A percentile compares a stretch with the other conserved stretches of the same genome.
phyloP scores from a whole-genome alignment of 2,329 filamentous ascomycete genomes.

The Sporothrix humicola region DNA sequence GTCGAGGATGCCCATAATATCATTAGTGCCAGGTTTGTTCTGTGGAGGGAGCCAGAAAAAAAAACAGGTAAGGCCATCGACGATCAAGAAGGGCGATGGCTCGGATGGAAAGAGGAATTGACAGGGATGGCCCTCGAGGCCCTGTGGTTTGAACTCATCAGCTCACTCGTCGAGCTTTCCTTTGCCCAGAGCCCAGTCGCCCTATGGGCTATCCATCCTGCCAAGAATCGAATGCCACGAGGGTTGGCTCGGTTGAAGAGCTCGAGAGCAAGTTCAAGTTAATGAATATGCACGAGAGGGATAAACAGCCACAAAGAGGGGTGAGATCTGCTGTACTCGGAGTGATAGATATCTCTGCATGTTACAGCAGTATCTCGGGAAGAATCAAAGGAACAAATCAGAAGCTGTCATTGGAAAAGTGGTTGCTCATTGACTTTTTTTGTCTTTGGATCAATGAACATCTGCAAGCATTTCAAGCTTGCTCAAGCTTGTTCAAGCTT shows the following conservation, averaged over 20 bases:
- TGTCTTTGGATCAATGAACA: too few relatives aligned
- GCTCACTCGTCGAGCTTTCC: background rate
- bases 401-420: background rate
- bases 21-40: background rate
- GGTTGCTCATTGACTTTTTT: too few relatives aligned
- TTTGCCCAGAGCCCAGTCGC: background rate
- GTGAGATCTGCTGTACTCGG: background rate
- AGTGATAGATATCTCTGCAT: background rate
- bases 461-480: background rate
- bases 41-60: background rate
- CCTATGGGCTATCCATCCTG: too few relatives aligned
- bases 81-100: constrained; percentile 18
- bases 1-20: background rate
- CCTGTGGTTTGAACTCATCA: background rate
- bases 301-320: background rate
- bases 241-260: background rate
- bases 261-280: background rate
- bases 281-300: background rate
- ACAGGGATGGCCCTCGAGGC: background rate
- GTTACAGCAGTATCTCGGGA: constrained; percentile 5
- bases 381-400: background rate
- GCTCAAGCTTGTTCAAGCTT: background rate
- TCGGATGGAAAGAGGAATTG: background rate
- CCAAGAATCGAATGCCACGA: background rate
- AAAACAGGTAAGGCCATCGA: constrained; percentile 18